These are phyloP conservation scores for Argentina anserina DNA, from an alignment of 306 rosid genomes.

Conservation along the genomic window DNA sequence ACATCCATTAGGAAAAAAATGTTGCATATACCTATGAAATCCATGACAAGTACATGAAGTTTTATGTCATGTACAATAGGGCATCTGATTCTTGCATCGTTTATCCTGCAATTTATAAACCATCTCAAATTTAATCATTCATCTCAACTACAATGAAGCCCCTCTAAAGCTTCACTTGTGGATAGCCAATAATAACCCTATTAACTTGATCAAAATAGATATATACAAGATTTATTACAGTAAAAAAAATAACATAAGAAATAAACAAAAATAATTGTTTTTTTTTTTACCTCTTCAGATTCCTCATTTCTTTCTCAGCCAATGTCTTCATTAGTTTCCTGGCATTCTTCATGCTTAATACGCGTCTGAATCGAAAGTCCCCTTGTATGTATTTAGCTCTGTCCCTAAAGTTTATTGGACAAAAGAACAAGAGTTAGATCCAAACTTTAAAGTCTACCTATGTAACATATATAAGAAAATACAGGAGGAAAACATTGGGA, in stretches of 20 bases:
- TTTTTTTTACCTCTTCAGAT: conserved; percentile 60
- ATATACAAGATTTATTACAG: no score
- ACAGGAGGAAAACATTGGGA: no score
- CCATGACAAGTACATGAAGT: conserved; percentile 79
- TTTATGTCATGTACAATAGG: conserved; percentile 55
- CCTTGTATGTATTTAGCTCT: conserved; percentile 89
- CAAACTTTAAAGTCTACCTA: no score
- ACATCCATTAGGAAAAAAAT: conserved; percentile 6
- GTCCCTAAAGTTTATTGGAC: conserved; percentile 70
- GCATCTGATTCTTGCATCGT: conserved; percentile 78
- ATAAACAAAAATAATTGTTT: no score
- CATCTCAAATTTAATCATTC: neutral
- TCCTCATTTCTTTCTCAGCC: conserved; percentile 98
- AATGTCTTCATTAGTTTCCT: conserved; percentile 90
- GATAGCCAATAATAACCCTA: no score
- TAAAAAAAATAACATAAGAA: no score
- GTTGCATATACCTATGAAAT: conserved; percentile 58
- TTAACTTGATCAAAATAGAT: no score
- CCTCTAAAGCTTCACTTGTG: no score
- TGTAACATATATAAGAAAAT: no score
- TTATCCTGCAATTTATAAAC: conserved; percentile 50
- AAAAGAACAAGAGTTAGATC: no score
- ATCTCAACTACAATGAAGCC: neutral
- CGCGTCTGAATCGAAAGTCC: conserved; percentile 70
- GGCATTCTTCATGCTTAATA: conserved; percentile 75